Evolutionary conservation across 1,139 yeast genomes (phyloP).

Genomic region (Petasospora fabianii): DNA sequence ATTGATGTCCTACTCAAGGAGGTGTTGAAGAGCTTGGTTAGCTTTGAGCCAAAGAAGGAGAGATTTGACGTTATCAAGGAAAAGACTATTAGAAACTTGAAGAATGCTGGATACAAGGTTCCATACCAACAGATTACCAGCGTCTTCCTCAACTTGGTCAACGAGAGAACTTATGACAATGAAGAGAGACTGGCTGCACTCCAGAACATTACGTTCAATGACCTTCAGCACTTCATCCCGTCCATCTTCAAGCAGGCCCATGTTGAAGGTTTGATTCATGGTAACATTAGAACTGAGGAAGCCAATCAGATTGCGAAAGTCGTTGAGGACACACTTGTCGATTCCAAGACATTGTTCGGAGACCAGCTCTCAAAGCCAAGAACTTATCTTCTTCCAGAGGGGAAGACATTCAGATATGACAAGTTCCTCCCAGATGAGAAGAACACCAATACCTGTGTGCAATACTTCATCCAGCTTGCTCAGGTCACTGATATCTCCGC

Average conservation of each 20-base stretch:
- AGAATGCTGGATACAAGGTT: slow-evolving; percentile 67
- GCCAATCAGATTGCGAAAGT: slow-evolving; percentile 48
- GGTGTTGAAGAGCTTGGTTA: slow-evolving; percentile 50
- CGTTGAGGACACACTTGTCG: slow-evolving; percentile 33
- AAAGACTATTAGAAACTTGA: slow-evolving; percentile 56
- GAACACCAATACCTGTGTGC: slow-evolving; percentile 83
- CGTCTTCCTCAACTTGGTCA: slow-evolving; percentile 56
- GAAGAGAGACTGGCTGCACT: slow-evolving; percentile 59
- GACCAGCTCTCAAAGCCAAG: slow-evolving; percentile 44
- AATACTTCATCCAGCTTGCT: slow-evolving; percentile 70
- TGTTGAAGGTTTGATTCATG: slow-evolving; percentile 71
- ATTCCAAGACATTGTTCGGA: slow-evolving; percentile 27
- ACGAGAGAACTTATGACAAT: slow-evolving; percentile 65
- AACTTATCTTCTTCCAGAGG: slow-evolving; percentile 45
- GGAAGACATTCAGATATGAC: slow-evolving; percentile 47
- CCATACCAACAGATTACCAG: slow-evolving; percentile 76
- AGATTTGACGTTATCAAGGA: slow-evolving; percentile 69
- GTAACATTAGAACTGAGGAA: slow-evolving; percentile 61
- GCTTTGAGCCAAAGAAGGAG: slow-evolving; percentile 49
- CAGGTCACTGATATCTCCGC: slow-evolving; percentile 31
- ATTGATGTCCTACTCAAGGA: slow-evolving; percentile 57
- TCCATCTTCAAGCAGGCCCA: slow-evolving; percentile 44
- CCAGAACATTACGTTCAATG: slow-evolving; percentile 44
- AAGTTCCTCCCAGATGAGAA: slow-evolving; percentile 55
- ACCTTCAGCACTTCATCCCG: slow-evolving; percentile 45